Evolutionary conservation across 2,329 filamentous ascomycete species (phyloP).

Genomic region (Phyllosticta citriasiana): DNA sequence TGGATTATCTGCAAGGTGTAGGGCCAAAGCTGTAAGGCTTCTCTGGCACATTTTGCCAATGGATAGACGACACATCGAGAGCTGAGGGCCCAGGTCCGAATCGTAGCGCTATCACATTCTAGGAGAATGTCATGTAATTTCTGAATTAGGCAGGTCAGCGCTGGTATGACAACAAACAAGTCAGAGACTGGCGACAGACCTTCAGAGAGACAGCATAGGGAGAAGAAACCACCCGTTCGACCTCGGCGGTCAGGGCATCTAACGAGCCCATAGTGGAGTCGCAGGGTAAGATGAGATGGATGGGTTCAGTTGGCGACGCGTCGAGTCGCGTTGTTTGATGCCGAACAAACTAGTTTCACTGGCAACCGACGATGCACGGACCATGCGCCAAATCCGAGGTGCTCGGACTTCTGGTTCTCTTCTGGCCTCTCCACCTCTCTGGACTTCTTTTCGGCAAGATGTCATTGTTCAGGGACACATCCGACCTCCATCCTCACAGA

Average conservation of each 20-base stretch:
- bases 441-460: background rate
- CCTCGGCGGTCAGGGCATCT: constrained; percentile 27
- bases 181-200: constrained; percentile 19
- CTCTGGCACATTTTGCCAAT: constrained; percentile 32
- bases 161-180: background rate
- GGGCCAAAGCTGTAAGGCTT: constrained; percentile 41
- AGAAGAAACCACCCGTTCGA: constrained; percentile 38
- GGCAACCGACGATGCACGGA: background rate
- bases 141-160: constrained; percentile 14
- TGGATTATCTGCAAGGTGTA: constrained; percentile 41
- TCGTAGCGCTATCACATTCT: constrained; percentile 22
- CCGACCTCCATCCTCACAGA: background rate
- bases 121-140: constrained; percentile 26
- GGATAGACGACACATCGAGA: constrained; percentile 34
- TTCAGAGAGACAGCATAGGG: constrained; percentile 42
- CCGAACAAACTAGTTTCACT: background rate
- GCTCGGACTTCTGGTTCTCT: background rate
- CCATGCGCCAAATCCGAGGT: background rate
- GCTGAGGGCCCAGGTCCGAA: constrained; percentile 36
- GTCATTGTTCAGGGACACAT: background rate
- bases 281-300: constrained; percentile 8
- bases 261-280: constrained; percentile 4
- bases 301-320: constrained; percentile 44
- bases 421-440: background rate
- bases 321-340: constrained; percentile 33